These are phyloP conservation scores for Blastobotrys chiropterorum DNA, from an alignment of 805 yeast species.

Conservation along the genomic window DNA sequence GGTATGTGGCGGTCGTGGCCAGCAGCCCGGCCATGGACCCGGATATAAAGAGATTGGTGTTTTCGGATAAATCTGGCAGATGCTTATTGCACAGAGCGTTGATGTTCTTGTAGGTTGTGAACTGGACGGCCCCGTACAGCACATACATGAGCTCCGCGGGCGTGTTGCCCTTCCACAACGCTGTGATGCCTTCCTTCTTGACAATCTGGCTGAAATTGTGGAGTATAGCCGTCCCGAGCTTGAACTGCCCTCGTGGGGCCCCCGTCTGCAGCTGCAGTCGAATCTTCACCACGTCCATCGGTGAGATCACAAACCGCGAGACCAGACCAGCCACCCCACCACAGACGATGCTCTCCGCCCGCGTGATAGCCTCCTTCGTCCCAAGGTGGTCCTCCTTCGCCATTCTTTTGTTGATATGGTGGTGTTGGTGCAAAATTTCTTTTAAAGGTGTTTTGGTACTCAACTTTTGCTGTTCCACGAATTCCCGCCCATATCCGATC, in stretches of 20 bases:
- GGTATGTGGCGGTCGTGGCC: constrained; percentile 74
- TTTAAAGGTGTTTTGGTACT: neutral
- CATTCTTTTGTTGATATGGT: neutral
- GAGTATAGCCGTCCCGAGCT: constrained; percentile 19
- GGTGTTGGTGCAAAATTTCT: neutral
- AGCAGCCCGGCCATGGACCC: constrained; percentile 75
- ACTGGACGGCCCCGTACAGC: constrained; percentile 79
- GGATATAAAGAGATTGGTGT: constrained; percentile 46
- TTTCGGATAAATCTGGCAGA: constrained; percentile 28
- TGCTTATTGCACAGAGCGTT: constrained; percentile 39
- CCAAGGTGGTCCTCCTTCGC: constrained; percentile 17
- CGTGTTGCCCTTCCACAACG: constrained; percentile 93
- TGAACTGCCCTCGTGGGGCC: neutral
- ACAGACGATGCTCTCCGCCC: constrained; percentile 51
- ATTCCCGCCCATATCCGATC: neutral
- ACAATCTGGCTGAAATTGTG: constrained; percentile 39
- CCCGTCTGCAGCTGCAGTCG: constrained; percentile 55
- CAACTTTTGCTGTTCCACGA: neutral
- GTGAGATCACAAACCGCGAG: constrained; percentile 62
- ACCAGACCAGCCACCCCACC: constrained; percentile 68
- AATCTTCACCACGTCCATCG: constrained; percentile 73
- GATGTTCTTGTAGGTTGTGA: constrained; percentile 57
- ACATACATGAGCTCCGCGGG: constrained; percentile 88
- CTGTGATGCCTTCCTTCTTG: constrained; percentile 60
- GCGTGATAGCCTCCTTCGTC: constrained; percentile 45